Percentiles rank a stretch among this genome's conserved stretches.
These are phyloP conservation scores for Apiospora aurea DNA, from an alignment of 2,329 filamentous ascomycete genomes.

Conservation along the genomic window DNA sequence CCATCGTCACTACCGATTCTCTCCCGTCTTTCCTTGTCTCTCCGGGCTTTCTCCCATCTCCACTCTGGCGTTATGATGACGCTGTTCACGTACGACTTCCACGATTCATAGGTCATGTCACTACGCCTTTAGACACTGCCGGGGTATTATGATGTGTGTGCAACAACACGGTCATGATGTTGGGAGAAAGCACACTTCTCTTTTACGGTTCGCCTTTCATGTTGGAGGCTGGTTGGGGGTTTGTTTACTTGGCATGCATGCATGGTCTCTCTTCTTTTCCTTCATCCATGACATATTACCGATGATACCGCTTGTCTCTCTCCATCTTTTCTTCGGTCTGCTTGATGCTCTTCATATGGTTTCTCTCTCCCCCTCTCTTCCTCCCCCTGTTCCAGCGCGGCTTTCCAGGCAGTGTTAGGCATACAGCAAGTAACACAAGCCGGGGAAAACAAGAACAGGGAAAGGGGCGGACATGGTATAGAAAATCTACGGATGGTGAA, in stretches of 20 bases:
- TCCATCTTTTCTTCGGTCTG: conserved; percentile 18
- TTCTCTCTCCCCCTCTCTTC: not conserved
- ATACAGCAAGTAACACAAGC: not conserved
- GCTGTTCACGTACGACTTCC: conserved; percentile 1
- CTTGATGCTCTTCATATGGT: not conserved
- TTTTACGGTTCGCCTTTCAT: conserved; percentile 1
- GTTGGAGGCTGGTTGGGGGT: not conserved
- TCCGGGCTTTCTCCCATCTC: conserved; percentile 11
- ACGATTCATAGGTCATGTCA: conserved; percentile 17
- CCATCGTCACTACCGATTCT: not conserved
- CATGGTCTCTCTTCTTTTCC: not conserved
- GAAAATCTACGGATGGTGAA: conserved; percentile 15
- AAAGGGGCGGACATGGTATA: conserved; percentile 3
- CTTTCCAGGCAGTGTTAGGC: not conserved
- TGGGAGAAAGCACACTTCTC: conserved; percentile 1
- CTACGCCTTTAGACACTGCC: conserved; percentile 2
- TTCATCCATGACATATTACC: conserved; percentile 12
- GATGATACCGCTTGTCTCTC: conserved; percentile 20
- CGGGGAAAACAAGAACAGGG: not conserved
- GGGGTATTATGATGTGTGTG: conserved; percentile 4
- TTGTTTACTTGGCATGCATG: conserved; percentile 14
- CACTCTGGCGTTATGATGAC: conserved; percentile 4
- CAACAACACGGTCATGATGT: not conserved
- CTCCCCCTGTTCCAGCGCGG: not conserved
- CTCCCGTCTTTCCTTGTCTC: conserved; percentile 1